Base-by-base conservation (phyloP, 805 yeast species). In the Hanseniaspora nectarophila region DNA sequence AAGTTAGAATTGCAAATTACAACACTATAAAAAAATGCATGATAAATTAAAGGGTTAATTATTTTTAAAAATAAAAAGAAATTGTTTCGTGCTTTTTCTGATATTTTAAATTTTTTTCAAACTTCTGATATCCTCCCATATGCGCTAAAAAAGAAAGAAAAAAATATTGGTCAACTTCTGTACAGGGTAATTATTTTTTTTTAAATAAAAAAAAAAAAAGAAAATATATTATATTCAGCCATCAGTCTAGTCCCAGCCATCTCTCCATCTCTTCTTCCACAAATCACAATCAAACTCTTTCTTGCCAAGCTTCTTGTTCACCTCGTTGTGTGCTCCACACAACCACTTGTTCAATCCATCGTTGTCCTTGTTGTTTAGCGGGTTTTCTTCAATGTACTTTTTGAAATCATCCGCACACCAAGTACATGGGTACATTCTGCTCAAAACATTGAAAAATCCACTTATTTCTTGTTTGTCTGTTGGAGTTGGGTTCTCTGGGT, bases 241-340 rank as follows among this genome's bases (percentile, higher is more conserved):
- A 26, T 26, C 8, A 26, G 8, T 8, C 28, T 39, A 56, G 20
- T 83, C 82, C 96, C 95, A 88, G 0, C 97, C 97, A 59, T 86
- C 95, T 58, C 76, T 80, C 98, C 98, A 90, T 62, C 98, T 79
- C 60, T 84, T 78, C 63, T 81, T 81, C 98, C 98, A 92, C 57
- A 85, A 73, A 54, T 80, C 72, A 61, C 97, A 90, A 63, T 90
- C 88, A 63, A 92, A 92, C 53, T 70, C 71, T 6, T 85, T 86
- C 67, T 92, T 92, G 1, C 95, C 95, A 26, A 90, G 64, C 64
- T 88, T 89, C 18, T 64, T 71, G 65, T 92, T 92, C n/a, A 92
- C 97, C 34, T 77, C 85, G 62, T 92, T 92, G 67, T 92, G 98
- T 2, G 97, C 97, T 56, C 80, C 84, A 68, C 97, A 92, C 52